Evolutionary conservation across 768 basidiomycete genomes (phyloP), one percentile per base, ranked within the genome.

Genomic region (Boletus pseudopeckii): DNA sequence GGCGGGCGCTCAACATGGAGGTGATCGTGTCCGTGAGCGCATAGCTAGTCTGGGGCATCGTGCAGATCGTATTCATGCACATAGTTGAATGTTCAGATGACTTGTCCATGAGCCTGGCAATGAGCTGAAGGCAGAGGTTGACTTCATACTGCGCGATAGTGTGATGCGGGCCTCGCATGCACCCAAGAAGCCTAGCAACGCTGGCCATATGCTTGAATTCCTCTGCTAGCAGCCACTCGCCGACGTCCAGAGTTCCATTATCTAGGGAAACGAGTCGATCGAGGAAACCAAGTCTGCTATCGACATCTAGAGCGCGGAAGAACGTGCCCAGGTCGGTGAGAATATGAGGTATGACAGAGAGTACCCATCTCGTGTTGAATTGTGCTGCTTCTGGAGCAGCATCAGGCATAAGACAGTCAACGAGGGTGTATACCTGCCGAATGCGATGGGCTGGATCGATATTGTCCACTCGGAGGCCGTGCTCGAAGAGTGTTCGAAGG

Each of bases 191-290:
- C 46, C 73, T 71, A 20, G 83, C 68, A 20, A 69, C 63, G 13
- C 65, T 66, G 7, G 69, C 68, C 42, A 86, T 69, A n/a, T 75
- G 69, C 64, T 80, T 82, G 53, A 86, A 60, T 55, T 88, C 85
- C 57, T 86, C 81, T n/a, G 70, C 61, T 9, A 92, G 60, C 24
- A 91, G 61, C 87, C 88, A 92, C 54, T 87, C 84, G 40, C 60
- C 64, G 9, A 68, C 14, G 15, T 58, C 50, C 11, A 69, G 58
- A 1, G 48, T 56, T 22, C 57, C 65, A 2, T 62, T 66, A 57
- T 92, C 90, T 14, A 90, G 67, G 17, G 66, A 72, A 20, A 80
- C 72, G 3, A 91, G 74, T 6, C 82, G 76, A 44, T 76, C 70
- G 26, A 90, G 63, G 24, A 90, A 64, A 37, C 76, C 74, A 3